Evolutionary conservation across 2,329 filamentous ascomycete species (phyloP).

Genomic region (Diaporthe destruens): DNA sequence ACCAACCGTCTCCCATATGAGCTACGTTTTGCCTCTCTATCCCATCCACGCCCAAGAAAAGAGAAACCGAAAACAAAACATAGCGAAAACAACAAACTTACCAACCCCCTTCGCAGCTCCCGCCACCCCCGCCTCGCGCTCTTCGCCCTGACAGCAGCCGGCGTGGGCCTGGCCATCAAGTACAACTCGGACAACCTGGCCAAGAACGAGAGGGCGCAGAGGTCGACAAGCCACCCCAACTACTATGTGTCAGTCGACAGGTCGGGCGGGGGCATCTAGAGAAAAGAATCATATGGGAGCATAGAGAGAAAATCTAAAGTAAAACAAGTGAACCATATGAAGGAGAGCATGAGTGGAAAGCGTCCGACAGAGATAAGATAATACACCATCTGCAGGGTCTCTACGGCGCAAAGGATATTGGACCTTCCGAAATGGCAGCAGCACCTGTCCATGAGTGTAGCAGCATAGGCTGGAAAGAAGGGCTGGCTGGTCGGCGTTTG

Average conservation of each 20-base stretch:
- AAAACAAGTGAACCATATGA: no score
- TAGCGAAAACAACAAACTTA: not conserved
- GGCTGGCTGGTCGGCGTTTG: not conserved
- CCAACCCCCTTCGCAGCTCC: constrained; percentile 44
- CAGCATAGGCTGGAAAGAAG: not conserved
- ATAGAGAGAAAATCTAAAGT: not conserved
- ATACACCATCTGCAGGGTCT: not conserved
- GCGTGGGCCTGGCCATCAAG: constrained; percentile 48
- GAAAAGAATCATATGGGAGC: not conserved
- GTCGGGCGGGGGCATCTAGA: constrained; percentile 61
- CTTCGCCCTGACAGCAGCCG: constrained; percentile 50
- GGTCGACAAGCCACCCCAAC: constrained; percentile 51
- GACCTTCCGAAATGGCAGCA: constrained; percentile 3
- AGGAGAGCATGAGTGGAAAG: no score
- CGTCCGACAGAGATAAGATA: not conserved
- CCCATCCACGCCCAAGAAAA: not conserved
- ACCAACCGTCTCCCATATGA: not conserved
- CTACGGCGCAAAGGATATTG: not conserved
- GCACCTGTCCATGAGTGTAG: not conserved
- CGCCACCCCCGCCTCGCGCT: constrained; percentile 55
- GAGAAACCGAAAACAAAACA: not conserved
- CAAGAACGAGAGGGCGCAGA: constrained; percentile 60
- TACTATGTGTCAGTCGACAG: constrained; percentile 65
- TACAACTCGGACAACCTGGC: constrained; percentile 54
- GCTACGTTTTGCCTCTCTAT: not conserved